These are phyloP conservation scores for Hylodesmum podocarpum DNA, from an alignment of 306 rosid species.

Conservation along the genomic window DNA sequence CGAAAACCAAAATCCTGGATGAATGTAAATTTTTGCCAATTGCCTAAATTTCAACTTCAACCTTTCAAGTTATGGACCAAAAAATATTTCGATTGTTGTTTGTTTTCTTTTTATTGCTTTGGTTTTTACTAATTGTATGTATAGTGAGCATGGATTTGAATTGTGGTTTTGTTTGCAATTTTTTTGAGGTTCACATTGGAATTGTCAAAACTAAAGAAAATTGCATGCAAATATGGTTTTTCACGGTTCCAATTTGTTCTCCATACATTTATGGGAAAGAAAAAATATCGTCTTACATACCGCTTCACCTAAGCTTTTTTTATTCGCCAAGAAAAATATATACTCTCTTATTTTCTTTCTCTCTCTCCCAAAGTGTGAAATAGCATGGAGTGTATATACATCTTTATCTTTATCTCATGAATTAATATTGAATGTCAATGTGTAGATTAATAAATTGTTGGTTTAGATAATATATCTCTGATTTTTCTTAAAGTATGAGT, in stretches of 20 bases:
- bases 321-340: too few relatives aligned
- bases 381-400: background rate
- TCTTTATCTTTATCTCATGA: background rate
- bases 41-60: background rate
- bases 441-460: background rate
- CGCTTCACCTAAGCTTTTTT: too few relatives aligned
- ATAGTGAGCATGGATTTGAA: background rate
- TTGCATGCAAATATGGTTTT: background rate
- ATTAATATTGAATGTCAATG: background rate
- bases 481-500: background rate
- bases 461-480: background rate
- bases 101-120: background rate
- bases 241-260: background rate
- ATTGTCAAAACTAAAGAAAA: background rate
- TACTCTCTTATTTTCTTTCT: too few relatives aligned
- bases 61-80: conserved; percentile 4
- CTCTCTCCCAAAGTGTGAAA: background rate
- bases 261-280: background rate
- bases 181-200: too few relatives aligned
- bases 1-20: background rate
- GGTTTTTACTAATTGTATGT: background rate
- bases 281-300: background rate
- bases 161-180: background rate
- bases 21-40: background rate
- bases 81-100: background rate